Base-by-base conservation (phyloP, 495 filamentous ascomycete genomes). In the Neurospora sp. region DNA sequence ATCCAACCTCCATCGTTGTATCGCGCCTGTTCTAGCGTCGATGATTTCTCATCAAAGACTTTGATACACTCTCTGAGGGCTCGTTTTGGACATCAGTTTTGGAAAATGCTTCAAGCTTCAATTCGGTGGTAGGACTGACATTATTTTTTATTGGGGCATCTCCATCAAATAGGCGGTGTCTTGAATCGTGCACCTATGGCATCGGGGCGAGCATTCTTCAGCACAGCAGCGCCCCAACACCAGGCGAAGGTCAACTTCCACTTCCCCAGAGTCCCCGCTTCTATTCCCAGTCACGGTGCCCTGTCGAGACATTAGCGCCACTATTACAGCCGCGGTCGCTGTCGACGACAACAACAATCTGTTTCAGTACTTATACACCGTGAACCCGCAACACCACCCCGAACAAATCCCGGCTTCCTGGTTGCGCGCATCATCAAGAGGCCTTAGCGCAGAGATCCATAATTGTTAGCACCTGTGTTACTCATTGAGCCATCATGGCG, bases 401-500 rank as follows among this genome's bases (percentile, higher is more conserved):
- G 27, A 65, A 14, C 53, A 27, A 65, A 65, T 65, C 53, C 53
- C 53, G 14, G 53, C 20, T 53, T 45, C 18, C 42, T 44, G 42
- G 18, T 22, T 53, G 45, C n/a, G 41, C 41, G 42, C 44, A 47
- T 53, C 12, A 1, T 40, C 45, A 20, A 53, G 45, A 53, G 45
- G 45, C 20, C 45, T 31, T 61, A 31, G 14, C 27, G 20, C 47
- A 61, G 14, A 31, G 27, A 61, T 61, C 53, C 53, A 61, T 35
- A 35, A 61, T 35, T 61, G 27, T 35, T 65, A 35, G 53, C 53
- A 65, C 53, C 35, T 35, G 31, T 65, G 53, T 65, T 37, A 65
- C 53, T 37, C 53, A 61, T 61, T 61, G 14, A 42, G 37, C 37
- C 12, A 76, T 72, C 27, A 99, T 99, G 96, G 95, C 96, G 35